Conservation (phyloP, 2,329 filamentous ascomycete species). For the Exophiala sp. region DNA sequence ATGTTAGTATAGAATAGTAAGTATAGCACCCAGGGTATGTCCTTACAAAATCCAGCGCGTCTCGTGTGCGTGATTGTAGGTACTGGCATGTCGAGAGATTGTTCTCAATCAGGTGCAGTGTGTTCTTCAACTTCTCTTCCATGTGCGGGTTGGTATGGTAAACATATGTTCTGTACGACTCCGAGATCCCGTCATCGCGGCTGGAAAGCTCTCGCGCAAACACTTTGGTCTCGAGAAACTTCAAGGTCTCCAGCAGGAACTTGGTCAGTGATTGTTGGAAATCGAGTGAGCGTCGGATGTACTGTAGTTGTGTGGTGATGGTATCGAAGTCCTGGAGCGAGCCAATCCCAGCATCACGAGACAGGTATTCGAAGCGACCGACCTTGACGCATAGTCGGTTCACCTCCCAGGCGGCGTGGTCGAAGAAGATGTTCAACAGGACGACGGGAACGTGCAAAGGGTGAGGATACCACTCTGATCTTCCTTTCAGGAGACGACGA, state of each 20-base stretch:
- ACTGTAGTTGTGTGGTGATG: slow-evolving; percentile 16
- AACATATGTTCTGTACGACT: slow-evolving; percentile 5
- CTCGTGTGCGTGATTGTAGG: slow-evolving; percentile 10
- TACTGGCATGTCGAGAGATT: slow-evolving; percentile 11
- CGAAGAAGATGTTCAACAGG: slow-evolving; percentile 11
- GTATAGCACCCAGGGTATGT: too few relatives aligned
- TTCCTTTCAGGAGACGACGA: slow-evolving; percentile 6
- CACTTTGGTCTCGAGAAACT: slow-evolving; percentile 15
- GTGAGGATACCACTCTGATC: slow-evolving; percentile 9
- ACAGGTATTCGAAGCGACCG: slow-evolving; percentile 7
- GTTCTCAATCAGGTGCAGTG: slow-evolving; percentile 13
- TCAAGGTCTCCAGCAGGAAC: slow-evolving; percentile 14
- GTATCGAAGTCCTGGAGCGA: slow-evolving; percentile 11
- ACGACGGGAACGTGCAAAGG: slow-evolving; percentile 13
- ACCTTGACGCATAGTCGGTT: slow-evolving; percentile 10
- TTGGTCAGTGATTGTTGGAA: slow-evolving; percentile 10
- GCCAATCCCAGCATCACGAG: slow-evolving; percentile 7
- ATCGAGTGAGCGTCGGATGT: slow-evolving; percentile 2
- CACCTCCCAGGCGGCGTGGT: slow-evolving; percentile 15
- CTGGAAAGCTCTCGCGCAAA: background rate
- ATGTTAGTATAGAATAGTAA: background rate
- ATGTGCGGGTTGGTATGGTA: slow-evolving; percentile 14
- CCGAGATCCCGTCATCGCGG: slow-evolving; percentile 1
- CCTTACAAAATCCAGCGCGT: slow-evolving; percentile 14
- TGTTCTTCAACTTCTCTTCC: slow-evolving; percentile 17